Conservation (phyloP, 306 rosid genomes). For the Vigna reflexopilosa region DNA sequence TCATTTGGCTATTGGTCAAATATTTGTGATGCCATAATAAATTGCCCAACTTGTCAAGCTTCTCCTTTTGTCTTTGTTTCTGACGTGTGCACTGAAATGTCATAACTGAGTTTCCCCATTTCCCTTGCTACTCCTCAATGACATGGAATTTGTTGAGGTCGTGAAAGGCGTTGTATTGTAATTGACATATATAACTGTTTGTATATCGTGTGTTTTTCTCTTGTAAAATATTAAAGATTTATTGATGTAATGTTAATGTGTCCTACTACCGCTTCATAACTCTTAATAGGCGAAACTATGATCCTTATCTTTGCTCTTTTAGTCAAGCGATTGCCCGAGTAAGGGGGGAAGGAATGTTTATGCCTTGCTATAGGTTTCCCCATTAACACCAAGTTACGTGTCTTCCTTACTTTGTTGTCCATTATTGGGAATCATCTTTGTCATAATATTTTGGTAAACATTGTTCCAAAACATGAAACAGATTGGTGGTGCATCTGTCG, state of each 20-base stretch:
- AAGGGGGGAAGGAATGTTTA: neutral
- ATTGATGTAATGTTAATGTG: constrained; percentile 16
- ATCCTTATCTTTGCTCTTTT: neutral
- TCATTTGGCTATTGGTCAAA: constrained; percentile 71
- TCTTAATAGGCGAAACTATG: neutral
- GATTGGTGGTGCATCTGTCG: neutral
- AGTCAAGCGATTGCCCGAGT: neutral
- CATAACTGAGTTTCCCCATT: constrained; percentile 34
- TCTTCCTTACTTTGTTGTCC: neutral
- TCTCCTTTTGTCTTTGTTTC: constrained; percentile 20
- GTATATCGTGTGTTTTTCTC: constrained; percentile 18
- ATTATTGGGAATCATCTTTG: neutral
- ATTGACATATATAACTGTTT: constrained; percentile 37
- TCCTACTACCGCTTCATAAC: neutral
- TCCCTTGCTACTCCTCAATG: constrained; percentile 42
- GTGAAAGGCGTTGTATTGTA: constrained; percentile 31
- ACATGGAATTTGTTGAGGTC: constrained; percentile 22
- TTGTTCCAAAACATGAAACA: neutral
- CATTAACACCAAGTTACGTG: neutral
- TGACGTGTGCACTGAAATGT: constrained; percentile 40
- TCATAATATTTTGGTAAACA: neutral
- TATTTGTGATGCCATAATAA: constrained; percentile 57
- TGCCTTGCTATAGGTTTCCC: neutral
- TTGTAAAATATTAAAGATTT: constrained; percentile 30
- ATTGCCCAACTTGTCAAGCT: constrained; percentile 20